Conservation (phyloP, 208 protist species). For the Crithidia bombi region DNA sequence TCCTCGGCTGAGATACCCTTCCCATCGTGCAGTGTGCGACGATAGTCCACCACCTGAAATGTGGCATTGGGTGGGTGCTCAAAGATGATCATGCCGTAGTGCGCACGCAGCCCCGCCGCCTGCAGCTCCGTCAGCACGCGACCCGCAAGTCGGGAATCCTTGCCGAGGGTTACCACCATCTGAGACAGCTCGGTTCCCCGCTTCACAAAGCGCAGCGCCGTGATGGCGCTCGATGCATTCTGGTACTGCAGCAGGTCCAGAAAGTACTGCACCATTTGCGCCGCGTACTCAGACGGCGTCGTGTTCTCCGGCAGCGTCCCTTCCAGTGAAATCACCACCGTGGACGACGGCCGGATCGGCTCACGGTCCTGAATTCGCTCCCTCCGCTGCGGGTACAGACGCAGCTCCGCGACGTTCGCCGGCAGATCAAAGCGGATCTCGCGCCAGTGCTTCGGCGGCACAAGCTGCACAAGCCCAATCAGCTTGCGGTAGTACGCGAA, state of each 20-base stretch:
- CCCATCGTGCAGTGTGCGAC: slow-evolving; percentile 47
- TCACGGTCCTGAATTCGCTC: slow-evolving; percentile 54
- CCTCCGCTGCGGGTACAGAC: slow-evolving; percentile 57
- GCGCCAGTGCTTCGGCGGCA: slow-evolving; percentile 72
- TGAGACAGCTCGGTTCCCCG: slow-evolving; percentile 71
- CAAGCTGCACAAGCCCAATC: slow-evolving; percentile 49
- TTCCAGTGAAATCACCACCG: slow-evolving; percentile 69
- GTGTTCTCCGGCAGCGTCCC: slow-evolving; percentile 64
- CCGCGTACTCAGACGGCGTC: slow-evolving; percentile 65
- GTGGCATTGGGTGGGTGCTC: slow-evolving; percentile 72
- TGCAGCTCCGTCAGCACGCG: slow-evolving; percentile 59
- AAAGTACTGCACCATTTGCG: slow-evolving; percentile 82
- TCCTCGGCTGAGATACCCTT: slow-evolving; percentile 70
- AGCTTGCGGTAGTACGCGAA: slow-evolving; percentile 65
- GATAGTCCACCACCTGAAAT: slow-evolving; percentile 81
- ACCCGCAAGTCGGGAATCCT: slow-evolving; percentile 56
- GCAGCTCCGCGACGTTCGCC: slow-evolving; percentile 72
- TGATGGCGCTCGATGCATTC: slow-evolving; percentile 71
- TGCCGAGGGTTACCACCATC: slow-evolving; percentile 76
- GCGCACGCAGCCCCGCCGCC: slow-evolving; percentile 55
- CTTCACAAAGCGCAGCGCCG: slow-evolving; percentile 81
- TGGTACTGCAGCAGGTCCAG: slow-evolving; percentile 75
- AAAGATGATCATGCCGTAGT: slow-evolving; percentile 55
- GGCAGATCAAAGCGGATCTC: slow-evolving; percentile 80
- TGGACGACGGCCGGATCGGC: slow-evolving; percentile 54